Evolutionary conservation across 768 basidiomycete species (phyloP), one percentile per base, ranked within the genome.

Genomic region (Lactarius trivialis): DNA sequence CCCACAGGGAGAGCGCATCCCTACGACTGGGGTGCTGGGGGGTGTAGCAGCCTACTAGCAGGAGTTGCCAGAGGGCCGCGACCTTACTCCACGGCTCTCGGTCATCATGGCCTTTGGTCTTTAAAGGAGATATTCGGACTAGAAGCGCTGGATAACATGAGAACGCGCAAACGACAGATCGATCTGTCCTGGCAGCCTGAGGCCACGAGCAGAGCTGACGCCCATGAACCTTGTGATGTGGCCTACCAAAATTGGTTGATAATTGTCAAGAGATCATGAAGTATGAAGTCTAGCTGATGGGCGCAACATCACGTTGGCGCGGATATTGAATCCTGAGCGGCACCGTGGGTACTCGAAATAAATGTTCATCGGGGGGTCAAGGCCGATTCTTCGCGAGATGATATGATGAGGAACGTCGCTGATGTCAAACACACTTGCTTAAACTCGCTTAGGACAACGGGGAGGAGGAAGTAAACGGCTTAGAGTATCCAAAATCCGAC

Each of bases 241-340:
- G 9, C 11, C 54, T 56, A 32, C 63, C 39, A 60, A 60, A 60
- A 56, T 51, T 8, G 24, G 54, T 30, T 41, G 54, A 60, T 53
- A 50, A 30, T 30, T 30, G 30, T 30, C 30, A 37, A n/a, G 45
- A 60, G 32, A 41, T 51, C 49, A 43, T 28, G 58, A 43, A 60
- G 59, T 39, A 41, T 28, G 48, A 60, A 63, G 58, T 30, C 54
- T 55, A 60, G 58, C 54, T 64, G 63, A 64, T 56, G 63, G 63
- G 63, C 63, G 63, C 63, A 64, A 37, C 53, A 3, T 60, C 62
- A 63, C 30, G 45, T 63, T 60, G 54, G 32, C 39, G 26, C 54
- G 58, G 58, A 32, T 50, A 50, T 63, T 37, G 57, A 63, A 43
- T 53, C 14, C 21, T 34, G 39, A 58, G 37, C 26, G 32, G 62